Evolutionary conservation across 495 filamentous ascomycete genomes (phyloP).

Genomic region (Neurospora sp.): DNA sequence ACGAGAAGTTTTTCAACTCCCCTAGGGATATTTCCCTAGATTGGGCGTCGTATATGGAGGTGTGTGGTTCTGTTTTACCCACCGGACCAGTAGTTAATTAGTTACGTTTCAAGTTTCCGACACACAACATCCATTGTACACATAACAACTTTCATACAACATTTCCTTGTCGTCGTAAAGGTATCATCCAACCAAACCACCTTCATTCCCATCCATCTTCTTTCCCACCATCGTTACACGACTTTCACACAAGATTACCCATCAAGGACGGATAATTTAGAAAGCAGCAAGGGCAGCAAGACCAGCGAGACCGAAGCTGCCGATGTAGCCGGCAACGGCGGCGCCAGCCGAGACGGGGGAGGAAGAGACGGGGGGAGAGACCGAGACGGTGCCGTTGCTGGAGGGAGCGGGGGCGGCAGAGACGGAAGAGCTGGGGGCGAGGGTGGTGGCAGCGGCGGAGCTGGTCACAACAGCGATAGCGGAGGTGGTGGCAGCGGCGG

Average conservation of each 20-base stretch:
- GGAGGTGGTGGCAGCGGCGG: conserved; percentile 3
- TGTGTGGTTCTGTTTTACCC: not conserved
- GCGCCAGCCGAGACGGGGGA: conserved; percentile 12
- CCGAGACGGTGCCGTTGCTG: conserved; percentile 5
- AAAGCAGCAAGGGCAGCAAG: conserved; percentile 21
- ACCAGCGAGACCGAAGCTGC: conserved; percentile 14
- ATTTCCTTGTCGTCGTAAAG: not conserved
- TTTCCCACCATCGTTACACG: not conserved
- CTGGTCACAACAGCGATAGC: not conserved
- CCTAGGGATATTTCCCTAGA: not conserved
- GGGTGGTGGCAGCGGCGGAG: conserved; percentile 1
- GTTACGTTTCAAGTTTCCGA: not conserved
- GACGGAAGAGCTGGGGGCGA: not conserved
- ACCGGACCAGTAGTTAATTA: not conserved
- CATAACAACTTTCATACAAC: not conserved
- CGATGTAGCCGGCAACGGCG: conserved; percentile 12
- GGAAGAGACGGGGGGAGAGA: not conserved
- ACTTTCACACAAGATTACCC: not conserved
- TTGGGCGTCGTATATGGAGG: no score
- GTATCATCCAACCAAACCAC: not conserved
- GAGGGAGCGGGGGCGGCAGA: conserved; percentile 3
- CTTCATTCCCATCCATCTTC: not conserved
- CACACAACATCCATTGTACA: not conserved
- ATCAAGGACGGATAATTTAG: conserved; percentile 4
- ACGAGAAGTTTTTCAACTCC: no score